Percentiles rank a stretch among this genome's conserved stretches.
These are phyloP conservation scores for Coemansia guatemalensis DNA, from an alignment of 192 early-diverging fungal genomes.

Conservation along the genomic window DNA sequence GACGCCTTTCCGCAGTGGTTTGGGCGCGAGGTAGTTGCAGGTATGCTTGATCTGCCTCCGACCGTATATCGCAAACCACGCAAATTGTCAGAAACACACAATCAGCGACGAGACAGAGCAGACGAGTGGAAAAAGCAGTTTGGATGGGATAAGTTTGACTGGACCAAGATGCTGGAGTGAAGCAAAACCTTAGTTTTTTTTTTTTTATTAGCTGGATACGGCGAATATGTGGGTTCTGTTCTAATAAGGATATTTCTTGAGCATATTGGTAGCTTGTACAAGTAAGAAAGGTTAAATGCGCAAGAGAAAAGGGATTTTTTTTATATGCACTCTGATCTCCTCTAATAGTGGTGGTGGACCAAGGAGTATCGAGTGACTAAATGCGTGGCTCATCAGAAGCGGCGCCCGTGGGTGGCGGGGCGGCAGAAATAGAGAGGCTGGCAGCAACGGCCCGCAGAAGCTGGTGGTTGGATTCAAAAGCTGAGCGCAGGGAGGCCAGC, in stretches of 20 bases:
- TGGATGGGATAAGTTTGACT: conserved; percentile 80
- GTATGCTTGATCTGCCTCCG: conserved; percentile 78
- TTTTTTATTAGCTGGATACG: neutral
- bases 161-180: conserved; percentile 62
- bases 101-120: conserved; percentile 51
- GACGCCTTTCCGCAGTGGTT: conserved; percentile 80
- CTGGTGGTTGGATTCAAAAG: conserved; percentile 20
- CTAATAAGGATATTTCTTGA: no score
- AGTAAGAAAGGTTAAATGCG: no score
- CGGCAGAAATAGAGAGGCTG: conserved; percentile 16
- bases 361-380: no score
- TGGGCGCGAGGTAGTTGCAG: conserved; percentile 82
- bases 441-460: conserved; percentile 38
- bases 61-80: conserved; percentile 71
- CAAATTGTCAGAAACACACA: conserved; percentile 52
- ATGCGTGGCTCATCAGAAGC: no score
- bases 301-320: no score
- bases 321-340: no score
- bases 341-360: no score
- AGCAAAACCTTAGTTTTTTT: neutral
- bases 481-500: conserved; percentile 26
- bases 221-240: no score
- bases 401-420: neutral
- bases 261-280: no score
- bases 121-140: conserved; percentile 57